A percentile compares a stretch with the other conserved stretches of the same genome.
These are phyloP conservation scores for Leccinum disarticulatum DNA, from an alignment of 768 basidiomycete genomes.

Conservation along the genomic window DNA sequence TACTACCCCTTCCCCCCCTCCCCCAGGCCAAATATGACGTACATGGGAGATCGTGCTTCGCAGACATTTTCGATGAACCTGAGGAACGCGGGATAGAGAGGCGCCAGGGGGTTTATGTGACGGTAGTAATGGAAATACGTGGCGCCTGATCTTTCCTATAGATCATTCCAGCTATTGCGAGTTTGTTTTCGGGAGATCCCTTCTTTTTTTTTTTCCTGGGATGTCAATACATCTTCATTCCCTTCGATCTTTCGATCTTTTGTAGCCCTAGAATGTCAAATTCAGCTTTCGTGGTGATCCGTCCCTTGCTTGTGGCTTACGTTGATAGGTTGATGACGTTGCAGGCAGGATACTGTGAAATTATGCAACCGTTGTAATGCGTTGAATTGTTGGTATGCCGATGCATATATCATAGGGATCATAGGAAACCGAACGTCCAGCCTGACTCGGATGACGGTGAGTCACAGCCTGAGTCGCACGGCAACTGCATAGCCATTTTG, in stretches of 20 bases:
- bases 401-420: neutral
- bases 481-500: constrained; percentile 1
- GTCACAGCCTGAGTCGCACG: no score
- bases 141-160: neutral
- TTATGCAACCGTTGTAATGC: neutral
- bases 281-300: neutral
- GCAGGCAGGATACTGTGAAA: neutral
- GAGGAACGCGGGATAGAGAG: neutral
- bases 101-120: constrained; percentile 42
- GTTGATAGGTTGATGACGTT: neutral
- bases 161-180: neutral
- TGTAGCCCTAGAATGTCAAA: constrained; percentile 23
- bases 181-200: neutral
- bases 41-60: neutral
- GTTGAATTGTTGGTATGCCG: neutral
- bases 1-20: neutral
- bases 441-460: no score
- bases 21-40: neutral
- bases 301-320: constrained; percentile 22
- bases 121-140: constrained; percentile 42
- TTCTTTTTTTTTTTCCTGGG: neutral
- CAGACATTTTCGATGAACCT: neutral
- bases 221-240: neutral
- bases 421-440: neutral
- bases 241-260: neutral